A percentile compares a stretch with the other conserved stretches of the same genome.
Conservation (phyloP, 257 asterid species). For the Oldenlandia corymbosa region DNA sequence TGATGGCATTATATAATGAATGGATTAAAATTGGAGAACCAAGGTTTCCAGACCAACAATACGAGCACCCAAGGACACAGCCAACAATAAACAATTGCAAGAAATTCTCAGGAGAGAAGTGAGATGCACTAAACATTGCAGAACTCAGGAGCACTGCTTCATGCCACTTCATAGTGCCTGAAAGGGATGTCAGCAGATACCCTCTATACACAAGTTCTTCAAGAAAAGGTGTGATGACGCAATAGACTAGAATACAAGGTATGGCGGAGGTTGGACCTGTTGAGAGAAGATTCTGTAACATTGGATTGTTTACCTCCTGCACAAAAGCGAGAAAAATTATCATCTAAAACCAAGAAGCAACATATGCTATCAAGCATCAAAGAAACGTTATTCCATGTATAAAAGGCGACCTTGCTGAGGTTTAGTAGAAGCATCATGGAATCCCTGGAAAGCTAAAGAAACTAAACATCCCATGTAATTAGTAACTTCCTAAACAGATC, state of each 20-base stretch:
- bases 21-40: slow-evolving; percentile 52
- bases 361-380: too few species aligned
- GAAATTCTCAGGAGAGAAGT: slow-evolving; percentile 74
- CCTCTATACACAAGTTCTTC: slow-evolving; percentile 89
- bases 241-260: slow-evolving; percentile 47
- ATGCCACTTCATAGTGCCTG: slow-evolving; percentile 65
- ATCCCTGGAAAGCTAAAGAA: too few species aligned
- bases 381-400: too few species aligned
- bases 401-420: too few species aligned
- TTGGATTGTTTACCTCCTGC: slow-evolving; percentile 64
- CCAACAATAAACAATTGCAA: slow-evolving; percentile 58
- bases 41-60: slow-evolving; percentile 82
- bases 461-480: neutral
- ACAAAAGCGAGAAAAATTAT: neutral
- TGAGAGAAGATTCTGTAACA: slow-evolving; percentile 54
- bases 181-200: slow-evolving; percentile 61
- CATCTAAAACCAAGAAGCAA: neutral
- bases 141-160: slow-evolving; percentile 63
- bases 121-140: slow-evolving; percentile 64
- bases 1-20: slow-evolving; percentile 71
- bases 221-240: slow-evolving; percentile 65
- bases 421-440: too few species aligned
- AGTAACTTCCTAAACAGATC: neutral
- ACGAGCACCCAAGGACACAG: slow-evolving; percentile 62
- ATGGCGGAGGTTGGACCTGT: slow-evolving; percentile 42